Base-by-base conservation (phyloP, 2,329 filamentous ascomycete genomes). In the Epichloe baconii region DNA sequence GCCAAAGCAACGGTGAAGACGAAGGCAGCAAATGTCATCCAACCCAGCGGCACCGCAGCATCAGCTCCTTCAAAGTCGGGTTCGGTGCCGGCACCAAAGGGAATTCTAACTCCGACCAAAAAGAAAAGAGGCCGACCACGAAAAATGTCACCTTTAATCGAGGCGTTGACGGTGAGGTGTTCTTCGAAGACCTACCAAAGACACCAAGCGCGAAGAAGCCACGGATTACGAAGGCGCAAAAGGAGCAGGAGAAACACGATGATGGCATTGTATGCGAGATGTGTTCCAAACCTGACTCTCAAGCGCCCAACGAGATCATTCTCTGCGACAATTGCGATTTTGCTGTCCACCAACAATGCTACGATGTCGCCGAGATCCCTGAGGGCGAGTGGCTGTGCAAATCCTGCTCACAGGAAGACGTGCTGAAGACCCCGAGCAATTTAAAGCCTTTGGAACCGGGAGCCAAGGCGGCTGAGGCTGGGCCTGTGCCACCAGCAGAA, bases 251-350 rank as follows among this genome's bases (percentile, higher is more conserved):
- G 11, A 65, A 67, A 11, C 63, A 62, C 3, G 74, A 79, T 44
- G 77, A 79, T 44, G 77, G 79, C 17, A 76, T 79, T 51, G 69
- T 77, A 0, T 84, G 80, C 57, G 68, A 66, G 17, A 70, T 83
- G 37, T 84, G 80, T 61, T 69, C 67, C 38, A 75, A 75, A 51
- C 74, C 77, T 0, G 73, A 82, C 53, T 82, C 79, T 0, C 68
- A 73, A 37, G 65, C 71, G 2, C 76, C 76, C 1, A 83, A 84
- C 59, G 71, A 80, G 58, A 83, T 84, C 36, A 68, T 84, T 8
- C 73, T 83, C 37, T 84, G 80, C 64, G 80, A 83, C 56, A 75
- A 73, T 49, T 84, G 81, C 66, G 77, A 83, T 61, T 72, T 74
- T 63, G 76, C 77, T 1, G 77, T 78, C 42, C 80, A 84, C 57